phyloP scores from a whole-genome alignment of 441 rosid genomes.

The Bocquillonia castaneifolia region DNA sequence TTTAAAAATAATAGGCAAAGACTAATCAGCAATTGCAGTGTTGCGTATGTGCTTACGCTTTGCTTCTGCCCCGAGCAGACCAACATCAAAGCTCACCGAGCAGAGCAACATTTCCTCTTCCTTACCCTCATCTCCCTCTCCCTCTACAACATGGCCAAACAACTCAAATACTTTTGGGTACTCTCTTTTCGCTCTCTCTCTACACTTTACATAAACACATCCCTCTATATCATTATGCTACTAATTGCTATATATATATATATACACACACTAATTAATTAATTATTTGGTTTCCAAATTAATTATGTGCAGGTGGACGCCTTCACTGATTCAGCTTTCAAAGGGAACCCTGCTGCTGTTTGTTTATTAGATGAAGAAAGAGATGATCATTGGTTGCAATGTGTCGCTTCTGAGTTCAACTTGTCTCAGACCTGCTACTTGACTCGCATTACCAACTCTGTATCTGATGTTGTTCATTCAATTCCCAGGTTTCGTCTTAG shows the following conservation, averaged over 20 bases:
- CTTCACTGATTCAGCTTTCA: conserved; percentile 61
- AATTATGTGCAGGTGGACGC: conserved; percentile 75
- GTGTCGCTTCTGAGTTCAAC: conserved; percentile 66
- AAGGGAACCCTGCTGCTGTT: conserved; percentile 74
- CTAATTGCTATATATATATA: background rate
- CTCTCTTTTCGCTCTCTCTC: too few species aligned
- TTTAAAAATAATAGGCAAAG: too few species aligned
- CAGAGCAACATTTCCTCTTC: too few species aligned
- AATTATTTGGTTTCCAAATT: background rate
- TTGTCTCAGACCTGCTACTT: conserved; percentile 54
- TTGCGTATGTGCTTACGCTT: too few species aligned
- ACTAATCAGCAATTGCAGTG: too few species aligned
- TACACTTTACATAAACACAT: too few species aligned
- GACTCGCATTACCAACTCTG: conserved; percentile 28
- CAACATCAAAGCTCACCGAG: too few species aligned
- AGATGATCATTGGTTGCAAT: conserved; percentile 60
- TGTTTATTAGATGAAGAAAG: conserved; percentile 55
- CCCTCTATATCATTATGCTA: too few species aligned
- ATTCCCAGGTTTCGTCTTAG: conserved; percentile 54
- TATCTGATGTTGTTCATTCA: background rate
- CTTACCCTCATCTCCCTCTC: background rate
- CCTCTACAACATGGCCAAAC: conserved; percentile 9
- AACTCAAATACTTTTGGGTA: conserved; percentile 49
- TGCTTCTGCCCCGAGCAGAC: too few species aligned
- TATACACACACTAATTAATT: too few species aligned